Conservation (phyloP, 768 basidiomycete species). For the Macrolepiota fuliginosa region DNA sequence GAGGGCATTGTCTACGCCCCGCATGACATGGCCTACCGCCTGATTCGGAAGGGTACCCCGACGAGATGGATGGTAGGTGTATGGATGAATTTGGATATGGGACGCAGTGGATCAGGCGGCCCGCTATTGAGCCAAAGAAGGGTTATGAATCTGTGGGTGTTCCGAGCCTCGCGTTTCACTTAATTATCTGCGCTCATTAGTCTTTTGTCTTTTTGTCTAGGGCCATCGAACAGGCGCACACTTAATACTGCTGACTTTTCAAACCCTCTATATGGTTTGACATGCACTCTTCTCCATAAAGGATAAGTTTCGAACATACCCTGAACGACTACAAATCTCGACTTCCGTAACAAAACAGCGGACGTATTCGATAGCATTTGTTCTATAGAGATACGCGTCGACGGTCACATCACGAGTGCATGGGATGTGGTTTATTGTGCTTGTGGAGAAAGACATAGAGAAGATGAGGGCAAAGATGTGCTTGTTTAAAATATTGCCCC, state of each 20-base stretch:
- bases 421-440: too few species aligned
- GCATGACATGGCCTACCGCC: conserved; percentile 42
- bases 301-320: background rate
- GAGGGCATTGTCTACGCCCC: conserved; percentile 70
- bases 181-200: background rate
- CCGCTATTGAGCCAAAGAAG: conserved; percentile 51
- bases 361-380: background rate
- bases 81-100: conserved; percentile 48
- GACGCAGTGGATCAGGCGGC: conserved; percentile 39
- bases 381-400: background rate
- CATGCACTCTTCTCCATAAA: too few species aligned
- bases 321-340: background rate
- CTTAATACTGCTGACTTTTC: too few species aligned
- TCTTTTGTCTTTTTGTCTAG: background rate
- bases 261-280: too few species aligned
- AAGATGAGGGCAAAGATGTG: too few species aligned
- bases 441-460: too few species aligned
- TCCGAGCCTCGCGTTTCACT: too few species aligned
- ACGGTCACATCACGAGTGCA: background rate
- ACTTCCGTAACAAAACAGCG: background rate
- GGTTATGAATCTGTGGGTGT: conserved; percentile 47
- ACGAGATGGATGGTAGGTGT: conserved; percentile 34
- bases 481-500: too few species aligned
- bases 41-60: conserved; percentile 59
- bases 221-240: conserved; percentile 22